Evolutionary conservation across 306 rosid species (phyloP), one percentile per base, ranked within the genome.

Genomic region (Vigna mungo): DNA sequence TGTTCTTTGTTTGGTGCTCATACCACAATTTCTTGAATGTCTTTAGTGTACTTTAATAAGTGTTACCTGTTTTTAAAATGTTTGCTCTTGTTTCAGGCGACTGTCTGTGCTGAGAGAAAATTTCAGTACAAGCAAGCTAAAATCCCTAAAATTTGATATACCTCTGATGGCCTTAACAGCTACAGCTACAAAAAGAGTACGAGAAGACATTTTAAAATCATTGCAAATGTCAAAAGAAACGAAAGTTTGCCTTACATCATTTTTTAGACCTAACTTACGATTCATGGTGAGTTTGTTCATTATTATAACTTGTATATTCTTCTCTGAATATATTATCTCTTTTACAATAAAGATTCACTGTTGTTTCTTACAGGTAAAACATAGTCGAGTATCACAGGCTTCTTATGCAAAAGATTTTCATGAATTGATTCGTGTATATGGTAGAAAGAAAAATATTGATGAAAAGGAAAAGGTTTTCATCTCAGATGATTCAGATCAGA

Each of bases 111-210:
- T 94, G 86, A 83, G 97, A 83, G 89, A 90, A 78, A 89, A 84
- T 62, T 94, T 94, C 85, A 85, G 86, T 76, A 64, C 90, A 36
- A 47, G 87, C 87, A 88, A 54, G 62, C 75, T 92, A 63, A 87
- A 90, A 27, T 92, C 83, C 84, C 80, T 92, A 55, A 75, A 86
- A 68, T 90, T 68, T 68, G 91, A 92, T 66, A 81, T 92, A 85
- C 98, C 98, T 56, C 69, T 94, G 81, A 90, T 94, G 97, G 97
- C 97, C 67, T 92, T 94, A 88, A 94, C 98, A 20, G 98, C 95
- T 53, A 94, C 98, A 49, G 98, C 98, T 43, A 92, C 96, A 71
- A 58, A 59, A 68, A 83, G 76, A 75, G 97, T 94, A 70, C 90
- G 81, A 68, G 92, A 88, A 85, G 98, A 94, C 80, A 90, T 94